Base-by-base conservation (phyloP, 1,284 basidiomycete genomes). In the Termitomyces sp. region DNA sequence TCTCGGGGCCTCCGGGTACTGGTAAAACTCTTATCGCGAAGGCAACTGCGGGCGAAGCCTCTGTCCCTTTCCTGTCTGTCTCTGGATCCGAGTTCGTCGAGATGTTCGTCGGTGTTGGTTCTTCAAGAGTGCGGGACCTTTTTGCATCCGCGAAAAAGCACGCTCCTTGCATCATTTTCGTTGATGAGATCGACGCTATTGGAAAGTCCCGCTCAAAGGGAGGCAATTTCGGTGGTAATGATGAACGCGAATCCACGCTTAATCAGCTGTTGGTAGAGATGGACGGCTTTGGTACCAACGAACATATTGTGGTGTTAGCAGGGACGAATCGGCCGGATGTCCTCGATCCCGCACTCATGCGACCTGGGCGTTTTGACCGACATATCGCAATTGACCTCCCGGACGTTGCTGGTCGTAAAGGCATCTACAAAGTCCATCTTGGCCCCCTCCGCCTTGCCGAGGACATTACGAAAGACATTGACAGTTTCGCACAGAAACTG, bases 101-200 rank as follows among this genome's bases (percentile, higher is more conserved):
- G 75, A 98, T 99, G 94, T 99, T 99, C 68, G 97, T 99, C 61
- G 96, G 96, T 76, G 97, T 99, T 54, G 96, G 96, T 64, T 94
- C 96, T 2, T 97, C 94, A 10, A 88, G 97, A 63, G 97, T 99
- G 12, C 87, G 96, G 52, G 96, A 99, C 73, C 84, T 99, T 53
- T 99, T 99, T 70, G 91, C 94, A 30, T 94, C 89, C 2, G 96
- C 96, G 53, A 96, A 94, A 83, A 98, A 98, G 79, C 85, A 97
- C 68, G 94, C 97, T 0, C 96, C 96, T 0, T 96, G 92, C 69
- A 99, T 99, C 77, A 95, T 99, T 70, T 98, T 98, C 72, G 83
- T 98, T 59, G 94, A 98, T 69, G 94, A 98, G 74, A 97, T 98
- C 60, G 96, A 99, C 71, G 96, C 97, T 48, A 99, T 99, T 66